These are phyloP conservation scores for Lachnellula suecica DNA, from an alignment of 2,329 filamentous ascomycete species.

Conservation along the genomic window DNA sequence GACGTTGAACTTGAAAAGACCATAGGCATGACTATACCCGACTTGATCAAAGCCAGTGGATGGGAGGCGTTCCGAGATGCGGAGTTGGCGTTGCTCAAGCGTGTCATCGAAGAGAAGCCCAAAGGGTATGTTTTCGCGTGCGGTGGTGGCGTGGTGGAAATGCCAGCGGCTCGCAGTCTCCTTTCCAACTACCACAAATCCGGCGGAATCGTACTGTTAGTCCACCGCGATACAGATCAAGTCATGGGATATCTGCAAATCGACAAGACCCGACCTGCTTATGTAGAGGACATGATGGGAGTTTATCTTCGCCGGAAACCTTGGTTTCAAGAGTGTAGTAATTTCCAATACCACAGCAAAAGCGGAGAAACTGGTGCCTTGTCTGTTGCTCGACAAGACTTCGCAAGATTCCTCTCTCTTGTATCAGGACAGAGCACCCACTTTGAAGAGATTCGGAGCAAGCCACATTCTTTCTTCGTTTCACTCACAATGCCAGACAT, in stretches of 20 bases:
- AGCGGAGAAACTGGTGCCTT: conserved; percentile 38
- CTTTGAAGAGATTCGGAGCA: conserved; percentile 55
- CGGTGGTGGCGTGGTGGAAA: conserved; percentile 91
- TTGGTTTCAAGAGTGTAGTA: conserved; percentile 92
- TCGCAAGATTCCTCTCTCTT: conserved; percentile 68
- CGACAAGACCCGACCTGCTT: conserved; percentile 89
- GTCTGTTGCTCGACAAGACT: conserved; percentile 52
- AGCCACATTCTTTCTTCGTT: conserved; percentile 85
- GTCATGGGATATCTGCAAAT: conserved; percentile 85
- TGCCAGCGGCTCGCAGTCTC: conserved; percentile 72
- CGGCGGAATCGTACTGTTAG: conserved; percentile 81
- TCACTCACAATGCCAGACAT: conserved; percentile 83
- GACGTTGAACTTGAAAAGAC: conserved; percentile 82
- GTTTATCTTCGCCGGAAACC: conserved; percentile 88
- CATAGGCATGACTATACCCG: conserved; percentile 74
- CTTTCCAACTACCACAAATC: conserved; percentile 70
- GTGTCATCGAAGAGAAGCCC: conserved; percentile 72
- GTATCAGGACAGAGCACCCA: conserved; percentile 64
- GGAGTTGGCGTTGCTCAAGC: conserved; percentile 72
- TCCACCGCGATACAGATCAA: conserved; percentile 83
- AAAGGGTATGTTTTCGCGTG: conserved; percentile 85
- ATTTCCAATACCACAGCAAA: conserved; percentile 88
- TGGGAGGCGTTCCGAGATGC: conserved; percentile 87
- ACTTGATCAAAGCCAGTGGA: conserved; percentile 74
- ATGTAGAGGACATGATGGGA: conserved; percentile 86